phyloP scores from a whole-genome alignment of 1,284 basidiomycete genomes.

The Apiotrichum porosum region DNA sequence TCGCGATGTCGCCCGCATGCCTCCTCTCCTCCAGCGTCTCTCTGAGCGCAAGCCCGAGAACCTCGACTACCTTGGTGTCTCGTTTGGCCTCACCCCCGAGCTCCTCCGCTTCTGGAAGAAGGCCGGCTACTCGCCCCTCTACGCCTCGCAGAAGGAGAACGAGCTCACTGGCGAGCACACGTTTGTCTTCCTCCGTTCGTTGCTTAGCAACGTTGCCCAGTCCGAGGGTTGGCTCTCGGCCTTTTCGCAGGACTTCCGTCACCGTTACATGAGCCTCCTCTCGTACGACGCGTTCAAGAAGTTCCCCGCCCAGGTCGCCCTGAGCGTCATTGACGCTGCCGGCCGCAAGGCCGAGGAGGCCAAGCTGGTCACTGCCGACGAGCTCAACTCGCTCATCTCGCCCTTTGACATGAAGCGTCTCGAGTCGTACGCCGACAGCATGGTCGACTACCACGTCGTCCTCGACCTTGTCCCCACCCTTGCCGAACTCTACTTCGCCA shows the following conservation, averaged over 20 bases:
- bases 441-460: conserved; percentile 94
- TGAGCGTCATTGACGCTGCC: conserved; percentile 80
- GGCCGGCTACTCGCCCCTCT: conserved; percentile 83
- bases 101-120: conserved; percentile 97
- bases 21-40: conserved; percentile 85
- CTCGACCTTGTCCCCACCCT: conserved; percentile 83
- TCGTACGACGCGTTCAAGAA: conserved; percentile 88
- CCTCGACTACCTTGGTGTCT: conserved; percentile 93
- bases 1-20: conserved; percentile 74
- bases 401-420: conserved; percentile 96
- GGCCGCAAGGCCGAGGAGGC: conserved; percentile 52
- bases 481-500: conserved; percentile 77
- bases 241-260: conserved; percentile 88
- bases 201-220: conserved; percentile 55
- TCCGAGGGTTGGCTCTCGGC: conserved; percentile 75
- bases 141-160: conserved; percentile 87
- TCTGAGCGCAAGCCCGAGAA: conserved; percentile 84
- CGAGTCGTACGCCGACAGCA: conserved; percentile 91
- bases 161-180: conserved; percentile 96
- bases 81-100: conserved; percentile 86
- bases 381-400: conserved; percentile 69
- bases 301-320: conserved; percentile 77
- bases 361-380: conserved; percentile 55
- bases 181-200: conserved; percentile 84
- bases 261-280: conserved; percentile 80